Base-by-base conservation (phyloP, 331 rosid species). In the Pyracantha coccinea region DNA sequence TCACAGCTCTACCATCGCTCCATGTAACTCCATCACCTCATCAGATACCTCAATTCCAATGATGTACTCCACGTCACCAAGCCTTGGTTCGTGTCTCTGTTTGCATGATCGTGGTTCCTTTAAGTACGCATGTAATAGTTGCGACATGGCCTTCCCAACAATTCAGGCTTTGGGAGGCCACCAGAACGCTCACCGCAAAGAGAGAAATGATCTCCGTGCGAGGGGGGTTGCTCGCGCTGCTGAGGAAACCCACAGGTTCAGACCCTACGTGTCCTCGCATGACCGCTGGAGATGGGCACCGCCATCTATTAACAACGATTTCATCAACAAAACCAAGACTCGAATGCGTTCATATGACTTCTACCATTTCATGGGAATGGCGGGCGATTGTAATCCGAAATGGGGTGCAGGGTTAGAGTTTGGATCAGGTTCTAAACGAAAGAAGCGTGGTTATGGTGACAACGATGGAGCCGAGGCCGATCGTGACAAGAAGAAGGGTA, bases 101-200 rank as follows among this genome's bases (percentile, higher is more conserved):
- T 17, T 58, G 31, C 23, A 6, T 4, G 21, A 63, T 14, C 35
- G 4, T 15, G 65, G 8, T 2, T 6, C 28, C 24, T 10, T 1
- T 3, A 58, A 23, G 31, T 31, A 67, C 75, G 2, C 21, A 16
- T 81, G 88, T 47, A n/a, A 62, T 50, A 21, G 24, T 20, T 85
- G 84, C 62, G 7, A 19, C 66, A 31, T 13, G 60, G 14, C 33
- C 17, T 85, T 81, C 41, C 14, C 28, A 3, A 60, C 79, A 31
- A 5, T 65, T 21, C 79, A 72, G n/a, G 84, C 82, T 20, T 24
- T 85, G 0, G 85, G 83, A 7, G 80, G 88, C 64, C 88, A 85
- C 64, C 86, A 81, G 62, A 85, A 79, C 21, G 86, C 84, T 50
- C 88, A 85, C 47, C 65, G 82, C 16, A 25, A n/a, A 68, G 10